Evolutionary conservation across 1,284 basidiomycete genomes (phyloP), one percentile per base, ranked within the genome.

Genomic region (Singerocomus rubriflavus): DNA sequence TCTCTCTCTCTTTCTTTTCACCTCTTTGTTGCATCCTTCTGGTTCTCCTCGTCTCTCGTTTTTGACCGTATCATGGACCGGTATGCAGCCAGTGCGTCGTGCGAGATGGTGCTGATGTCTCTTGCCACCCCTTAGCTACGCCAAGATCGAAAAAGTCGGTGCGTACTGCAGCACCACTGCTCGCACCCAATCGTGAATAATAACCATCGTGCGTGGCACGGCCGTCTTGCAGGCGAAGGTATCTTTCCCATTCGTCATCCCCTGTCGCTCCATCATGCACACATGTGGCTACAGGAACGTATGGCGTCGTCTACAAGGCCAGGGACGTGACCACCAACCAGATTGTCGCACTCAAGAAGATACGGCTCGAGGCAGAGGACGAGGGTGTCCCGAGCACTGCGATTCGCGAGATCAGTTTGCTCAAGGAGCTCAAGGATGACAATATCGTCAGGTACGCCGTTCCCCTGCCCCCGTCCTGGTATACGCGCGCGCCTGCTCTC

Each of bases 301-400:
- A 99, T 63, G 97, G 97, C 57, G 96, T 98, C 49, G 96, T 99
- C 16, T 98, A 98, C 81, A 94, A 94, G 71, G 92, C 86, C 56
- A 83, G 84, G 66, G 84, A 93, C 70, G 71, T 84, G 67, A 77
- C 73, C 59, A 84, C 83, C 46, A 83, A 91, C 73, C 67, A 84
- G 70, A 82, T 92, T 61, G 95, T 94, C 46, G 94, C 94, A 43
- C 77, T 95, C 64, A 99, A 99, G 82, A 98, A 99, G 80, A 99
- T 99, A 65, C 82, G 96, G 51, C 84, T 99, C 33, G 97, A 99
- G 70, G 93, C 94, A 16, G 96, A 99, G 72, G 97, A 97, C 61
- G 93, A 99, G 67, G 96, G 96, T 21, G 96, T 98, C 16, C 96
- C 96, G 6, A 93, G 89, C 61, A 99, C 97, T 13, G 96, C 96